Evolutionary conservation across 352 stramenopile genomes (phyloP), one percentile per base, ranked within the genome.

Genomic region (Thraustotheca clavata): DNA sequence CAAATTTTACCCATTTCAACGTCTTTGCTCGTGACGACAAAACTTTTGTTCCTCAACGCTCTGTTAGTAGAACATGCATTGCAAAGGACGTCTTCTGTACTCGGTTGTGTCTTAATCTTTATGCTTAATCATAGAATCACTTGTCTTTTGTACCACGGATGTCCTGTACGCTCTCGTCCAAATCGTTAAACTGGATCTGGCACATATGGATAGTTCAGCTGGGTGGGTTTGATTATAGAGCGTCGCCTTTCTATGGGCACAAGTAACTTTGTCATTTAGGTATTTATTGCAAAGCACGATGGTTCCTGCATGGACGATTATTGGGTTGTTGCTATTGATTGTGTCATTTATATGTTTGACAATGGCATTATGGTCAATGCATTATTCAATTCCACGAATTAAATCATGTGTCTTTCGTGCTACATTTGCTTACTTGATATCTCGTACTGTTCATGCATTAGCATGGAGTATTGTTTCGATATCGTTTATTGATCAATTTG

Each of bases 391-490:
- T 26, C 52, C 52, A 33, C 12, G 32, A 18, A 54, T 65, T 26
- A 26, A 43, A 46, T 65, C 57, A 18, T 65, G 57, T 33, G 57
- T 65, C 24, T 50, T 26, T 32, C 47, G 47, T 35, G 38, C 57
- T 16, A 65, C 47, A n/a, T 38, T 55, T 39, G 46, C 35, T 27
- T 65, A 50, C 41, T 43, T 65, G 31, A 26, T 65, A 14, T 65
- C 43, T 24, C 43, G 57, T 33, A 65, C 0, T 31, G 57, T 55
- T 29, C 36, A 54, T 24, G 18, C 47, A 38, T n/a, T 65, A 40
- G 38, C 20, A 16, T 50, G 57, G 35, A 43, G 57, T 46, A 33
- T 65, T 35, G 38, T 54, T 18, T n/a, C 47, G 5, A 31, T 65
- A n/a, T 1, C 20, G 18, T 54, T 40, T 35, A 52, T 65, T 33